Evolutionary conservation across 768 basidiomycete genomes (phyloP), one percentile per base, ranked within the genome.

Genomic region (Hypholoma fasciculare): DNA sequence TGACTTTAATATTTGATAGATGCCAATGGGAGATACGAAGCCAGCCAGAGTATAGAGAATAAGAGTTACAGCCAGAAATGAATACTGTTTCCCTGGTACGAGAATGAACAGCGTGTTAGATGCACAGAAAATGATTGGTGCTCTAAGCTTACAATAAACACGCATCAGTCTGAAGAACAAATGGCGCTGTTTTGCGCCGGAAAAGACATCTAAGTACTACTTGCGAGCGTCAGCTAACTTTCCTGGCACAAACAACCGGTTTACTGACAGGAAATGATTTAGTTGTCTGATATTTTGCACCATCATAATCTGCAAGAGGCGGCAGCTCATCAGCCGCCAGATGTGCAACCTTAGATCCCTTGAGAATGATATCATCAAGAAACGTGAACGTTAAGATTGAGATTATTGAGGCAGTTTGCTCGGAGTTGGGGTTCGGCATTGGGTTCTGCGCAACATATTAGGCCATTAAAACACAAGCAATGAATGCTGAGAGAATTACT

Each of bases 281-380:
- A 8, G 47, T 40, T 13, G 65, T 65, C 7, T 71, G 40, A 57
- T 62, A 13, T 16, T 63, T 59, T 9, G 66, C 61, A 40, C 57
- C 49, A 59, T 89, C 88, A 53, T 82, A 81, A 58, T 87, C 85
- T 3, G 82, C 81, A 71, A 89, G 78, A 1, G 83, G 83, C 8
- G 85, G 86, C 43, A 87, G 69, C 49, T 84, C 65, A 46, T 87
- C 83, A 40, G 72, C 69, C 0, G 77, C 65, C 2, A 85, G 64
- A 63, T 80, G 81, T 4, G 73, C 61, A n/a, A 75, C 62, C 12
- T 72, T 67, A 58, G 77, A 74, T 0, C 79, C 82, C 11, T 68
- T 61, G 49, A 73, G 72, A 23, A 87, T 71, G 39, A 81, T 67
- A 2, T 74, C 72, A 59, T 88, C 82, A 61, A 88, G 70, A 71